Evolutionary conservation across 371 early-diverging fungal species (phyloP).

Genomic region (Rhizopus sp.): DNA sequence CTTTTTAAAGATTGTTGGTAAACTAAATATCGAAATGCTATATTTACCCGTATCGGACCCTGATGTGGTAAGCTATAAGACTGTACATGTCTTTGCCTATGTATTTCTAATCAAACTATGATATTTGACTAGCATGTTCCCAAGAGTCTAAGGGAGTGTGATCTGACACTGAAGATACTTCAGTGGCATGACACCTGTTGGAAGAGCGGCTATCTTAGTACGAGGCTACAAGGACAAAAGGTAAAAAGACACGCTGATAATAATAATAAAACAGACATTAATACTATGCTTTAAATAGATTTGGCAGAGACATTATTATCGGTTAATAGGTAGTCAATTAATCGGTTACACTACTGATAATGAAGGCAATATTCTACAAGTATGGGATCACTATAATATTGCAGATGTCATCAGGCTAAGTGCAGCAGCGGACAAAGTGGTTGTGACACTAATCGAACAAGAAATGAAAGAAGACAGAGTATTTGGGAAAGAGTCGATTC

Average conservation of each 20-base stretch:
- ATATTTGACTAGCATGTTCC: constrained; percentile 34
- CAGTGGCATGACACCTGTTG: constrained; percentile 52
- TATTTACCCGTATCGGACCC: constrained; percentile 39
- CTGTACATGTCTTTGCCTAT: background rate
- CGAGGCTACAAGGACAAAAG: constrained; percentile 30
- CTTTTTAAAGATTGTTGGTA: constrained; percentile 42
- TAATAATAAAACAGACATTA: no score
- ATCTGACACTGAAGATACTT: constrained; percentile 40
- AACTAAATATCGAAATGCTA: constrained; percentile 40
- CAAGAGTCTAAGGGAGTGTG: constrained; percentile 45
- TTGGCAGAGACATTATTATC: constrained; percentile 43
- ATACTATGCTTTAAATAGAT: constrained; percentile 20
- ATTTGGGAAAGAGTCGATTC: constrained; percentile 29
- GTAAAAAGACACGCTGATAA: constrained; percentile 18
- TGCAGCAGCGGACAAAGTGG: constrained; percentile 44
- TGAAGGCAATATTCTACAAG: constrained; percentile 12
- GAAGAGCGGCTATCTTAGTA: constrained; percentile 44
- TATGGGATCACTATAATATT: constrained; percentile 41
- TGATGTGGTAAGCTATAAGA: constrained; percentile 25
- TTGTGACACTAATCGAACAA: constrained; percentile 34
- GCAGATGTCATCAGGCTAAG: constrained; percentile 40
- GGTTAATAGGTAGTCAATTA: constrained; percentile 41
- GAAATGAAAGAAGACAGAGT: constrained; percentile 26
- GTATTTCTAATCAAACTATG: background rate
- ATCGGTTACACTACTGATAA: constrained; percentile 29